These are phyloP conservation scores for Crepidotus variabilis DNA, from an alignment of 768 basidiomycete genomes.

Conservation along the genomic window DNA sequence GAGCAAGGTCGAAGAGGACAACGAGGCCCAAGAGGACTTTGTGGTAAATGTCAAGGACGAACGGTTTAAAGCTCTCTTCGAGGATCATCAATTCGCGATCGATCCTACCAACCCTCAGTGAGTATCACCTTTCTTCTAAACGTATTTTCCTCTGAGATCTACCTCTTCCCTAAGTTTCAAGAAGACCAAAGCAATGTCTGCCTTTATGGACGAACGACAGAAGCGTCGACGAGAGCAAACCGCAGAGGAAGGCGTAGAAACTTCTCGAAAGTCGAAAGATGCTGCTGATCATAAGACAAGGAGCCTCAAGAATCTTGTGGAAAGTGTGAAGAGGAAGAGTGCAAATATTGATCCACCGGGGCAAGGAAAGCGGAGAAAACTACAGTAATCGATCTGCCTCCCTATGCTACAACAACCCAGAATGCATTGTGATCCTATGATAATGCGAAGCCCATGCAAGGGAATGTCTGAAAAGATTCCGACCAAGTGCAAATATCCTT, in stretches of 20 bases:
- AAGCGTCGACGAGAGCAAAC: constrained; percentile 47
- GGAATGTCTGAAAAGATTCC: neutral
- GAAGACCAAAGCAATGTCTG: constrained; percentile 88
- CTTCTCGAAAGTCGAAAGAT: constrained; percentile 9
- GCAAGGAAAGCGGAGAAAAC: constrained; percentile 38
- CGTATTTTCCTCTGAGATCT: constrained; percentile 6
- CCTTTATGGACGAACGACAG: constrained; percentile 80
- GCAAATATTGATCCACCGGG: constrained; percentile 20
- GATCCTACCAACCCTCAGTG: constrained; percentile 96
- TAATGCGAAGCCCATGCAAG: too few species aligned
- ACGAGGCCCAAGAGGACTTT: constrained; percentile 80
- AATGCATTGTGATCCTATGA: too few species aligned
- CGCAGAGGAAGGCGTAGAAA: constrained; percentile 12
- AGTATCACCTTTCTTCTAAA: constrained; percentile 26
- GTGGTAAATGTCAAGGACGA: constrained; percentile 80
- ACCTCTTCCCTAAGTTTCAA: constrained; percentile 60
- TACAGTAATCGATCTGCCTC: constrained; percentile 15
- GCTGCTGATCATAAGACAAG: constrained; percentile 16
- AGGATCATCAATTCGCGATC: constrained; percentile 90
- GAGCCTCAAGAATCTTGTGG: constrained; percentile 66
- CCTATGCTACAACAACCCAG: too few species aligned
- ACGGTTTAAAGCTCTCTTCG: constrained; percentile 84
- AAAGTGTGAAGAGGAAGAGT: constrained; percentile 85
- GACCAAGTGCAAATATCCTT: constrained; percentile 11
- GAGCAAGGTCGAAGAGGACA: constrained; percentile 36